Conservation (phyloP, 495 filamentous ascomycete species). For the Penicillium simplicissimum region DNA sequence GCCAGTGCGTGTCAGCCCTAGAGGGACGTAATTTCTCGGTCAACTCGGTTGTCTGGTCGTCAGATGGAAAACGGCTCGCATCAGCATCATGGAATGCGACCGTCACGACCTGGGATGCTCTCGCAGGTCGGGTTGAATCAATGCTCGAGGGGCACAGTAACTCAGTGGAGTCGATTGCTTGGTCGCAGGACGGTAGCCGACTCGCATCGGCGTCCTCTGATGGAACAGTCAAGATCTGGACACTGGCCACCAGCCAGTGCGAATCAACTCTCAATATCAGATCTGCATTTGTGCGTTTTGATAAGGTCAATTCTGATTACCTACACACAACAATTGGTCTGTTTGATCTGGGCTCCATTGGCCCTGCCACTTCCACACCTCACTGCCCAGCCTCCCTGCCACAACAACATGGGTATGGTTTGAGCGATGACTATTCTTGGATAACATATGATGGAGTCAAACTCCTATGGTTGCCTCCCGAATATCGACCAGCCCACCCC, state of each 20-base stretch:
- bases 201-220: constrained; percentile 3
- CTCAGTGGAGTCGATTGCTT: neutral
- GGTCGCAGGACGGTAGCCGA: neutral
- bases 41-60: neutral
- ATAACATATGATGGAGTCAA: neutral
- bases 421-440: too few relatives aligned
- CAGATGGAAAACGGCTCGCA: constrained; percentile 8
- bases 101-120: neutral
- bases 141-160: neutral
- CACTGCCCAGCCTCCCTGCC: too few relatives aligned
- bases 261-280: constrained; percentile 41
- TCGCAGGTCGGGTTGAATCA: neutral
- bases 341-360: too few relatives aligned
- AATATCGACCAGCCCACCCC: neutral
- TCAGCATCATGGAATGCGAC: neutral
- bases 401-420: too few relatives aligned
- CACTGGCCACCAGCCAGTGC: constrained; percentile 42
- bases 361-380: too few relatives aligned
- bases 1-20: neutral
- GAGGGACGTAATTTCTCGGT: neutral
- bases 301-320: too few relatives aligned
- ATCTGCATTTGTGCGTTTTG: too few relatives aligned
- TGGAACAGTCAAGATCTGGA: neutral
- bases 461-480: neutral
- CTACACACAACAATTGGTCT: too few relatives aligned